Percentiles rank a stretch among this genome's conserved stretches.
phyloP scores from a whole-genome alignment of 2,329 filamentous ascomycete species.

The Colletotrichum sp. region DNA sequence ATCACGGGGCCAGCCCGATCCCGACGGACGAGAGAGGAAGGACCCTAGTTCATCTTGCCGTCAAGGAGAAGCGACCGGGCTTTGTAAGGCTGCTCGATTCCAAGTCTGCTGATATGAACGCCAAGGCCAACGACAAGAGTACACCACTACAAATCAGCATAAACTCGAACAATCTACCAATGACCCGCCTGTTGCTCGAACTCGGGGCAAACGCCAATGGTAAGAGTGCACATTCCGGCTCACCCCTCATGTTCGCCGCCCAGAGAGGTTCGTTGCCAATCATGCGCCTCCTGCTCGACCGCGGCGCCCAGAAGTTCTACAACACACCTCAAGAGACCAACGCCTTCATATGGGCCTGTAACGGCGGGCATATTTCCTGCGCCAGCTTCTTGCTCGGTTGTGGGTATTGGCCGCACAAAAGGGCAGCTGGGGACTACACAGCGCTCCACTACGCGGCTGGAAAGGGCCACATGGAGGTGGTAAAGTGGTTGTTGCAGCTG shows the following conservation, averaged over 20 bases:
- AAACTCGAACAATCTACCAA: neutral
- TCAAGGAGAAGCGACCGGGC: neutral
- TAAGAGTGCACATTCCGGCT: neutral
- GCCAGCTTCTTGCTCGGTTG: neutral
- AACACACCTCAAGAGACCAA: neutral
- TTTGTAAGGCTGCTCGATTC: neutral
- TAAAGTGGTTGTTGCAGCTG: constrained; percentile 13
- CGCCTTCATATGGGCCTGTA: neutral
- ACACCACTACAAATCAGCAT: neutral
- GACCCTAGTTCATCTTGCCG: neutral
- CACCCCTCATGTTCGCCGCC: neutral
- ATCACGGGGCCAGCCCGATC: neutral
- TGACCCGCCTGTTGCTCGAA: neutral
- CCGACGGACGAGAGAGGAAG: neutral
- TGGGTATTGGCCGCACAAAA: neutral
- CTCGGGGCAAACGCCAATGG: neutral
- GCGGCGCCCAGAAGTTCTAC: neutral
- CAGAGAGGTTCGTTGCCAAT: neutral
- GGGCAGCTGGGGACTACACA: neutral
- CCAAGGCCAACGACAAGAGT: neutral
- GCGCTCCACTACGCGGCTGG: constrained; percentile 6
- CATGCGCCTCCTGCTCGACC: neutral
- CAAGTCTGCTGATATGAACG: neutral
- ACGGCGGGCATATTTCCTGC: neutral
- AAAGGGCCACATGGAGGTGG: neutral